Conservation (phyloP, 345 rosid species). For the Murraya koenigii region DNA sequence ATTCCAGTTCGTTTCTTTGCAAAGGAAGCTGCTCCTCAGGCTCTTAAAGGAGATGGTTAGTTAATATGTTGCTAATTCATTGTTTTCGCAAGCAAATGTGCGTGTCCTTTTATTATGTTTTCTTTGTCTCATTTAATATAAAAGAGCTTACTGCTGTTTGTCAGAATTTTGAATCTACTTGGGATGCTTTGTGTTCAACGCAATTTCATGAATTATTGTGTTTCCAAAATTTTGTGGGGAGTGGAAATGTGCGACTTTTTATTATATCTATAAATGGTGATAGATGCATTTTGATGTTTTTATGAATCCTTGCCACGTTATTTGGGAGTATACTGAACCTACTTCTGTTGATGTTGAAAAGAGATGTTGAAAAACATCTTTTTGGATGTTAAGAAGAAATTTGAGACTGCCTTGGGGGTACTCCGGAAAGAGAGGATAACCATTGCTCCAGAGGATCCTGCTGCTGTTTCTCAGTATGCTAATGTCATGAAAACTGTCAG, state of each 20-base stretch:
- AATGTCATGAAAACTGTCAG: conserved; percentile 85
- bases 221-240: background rate
- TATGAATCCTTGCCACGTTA: background rate
- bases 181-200: background rate
- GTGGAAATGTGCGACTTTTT: background rate
- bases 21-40: conserved; percentile 64
- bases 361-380: conserved; percentile 94
- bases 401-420: conserved; percentile 74
- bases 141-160: background rate
- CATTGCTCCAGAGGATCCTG: conserved; percentile 82
- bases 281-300: background rate
- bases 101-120: background rate
- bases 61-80: background rate
- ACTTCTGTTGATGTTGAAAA: conserved; percentile 25
- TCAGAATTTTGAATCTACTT: background rate
- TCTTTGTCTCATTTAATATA: no score
- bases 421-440: conserved; percentile 89
- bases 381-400: conserved; percentile 79
- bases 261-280: background rate
- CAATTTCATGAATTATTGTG: background rate
- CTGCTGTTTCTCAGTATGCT: conserved; percentile 83
- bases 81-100: background rate
- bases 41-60: conserved; percentile 88
- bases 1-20: conserved; percentile 68
- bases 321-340: conserved; percentile 5